Percentiles rank a stretch among this genome's conserved stretches.
Evolutionary conservation across 2,329 filamentous ascomycete genomes (phyloP).

Genomic region (Aaosphaeria arxii): DNA sequence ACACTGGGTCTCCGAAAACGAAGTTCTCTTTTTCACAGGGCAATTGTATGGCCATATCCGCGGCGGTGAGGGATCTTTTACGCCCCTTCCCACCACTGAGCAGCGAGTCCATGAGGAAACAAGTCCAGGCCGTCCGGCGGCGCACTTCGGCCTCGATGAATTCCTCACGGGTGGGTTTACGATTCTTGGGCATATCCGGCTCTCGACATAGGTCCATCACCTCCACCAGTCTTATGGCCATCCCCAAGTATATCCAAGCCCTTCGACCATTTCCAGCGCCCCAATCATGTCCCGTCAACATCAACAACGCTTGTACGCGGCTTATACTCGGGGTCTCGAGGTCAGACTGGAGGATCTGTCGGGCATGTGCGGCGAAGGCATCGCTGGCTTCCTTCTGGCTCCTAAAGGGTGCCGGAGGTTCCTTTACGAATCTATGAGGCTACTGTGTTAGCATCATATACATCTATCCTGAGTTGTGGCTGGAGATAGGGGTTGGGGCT

Average conservation of each 20-base stretch:
- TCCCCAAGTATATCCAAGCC: constrained; percentile 42
- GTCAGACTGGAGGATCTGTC: constrained; percentile 39
- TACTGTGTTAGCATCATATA: background rate
- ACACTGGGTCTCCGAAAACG: constrained; percentile 38
- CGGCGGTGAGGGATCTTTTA: constrained; percentile 31
- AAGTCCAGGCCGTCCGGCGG: constrained; percentile 40
- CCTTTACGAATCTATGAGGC: constrained; percentile 32
- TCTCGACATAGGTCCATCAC: constrained; percentile 41
- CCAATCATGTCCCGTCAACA: constrained; percentile 48
- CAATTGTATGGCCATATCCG: constrained; percentile 38
- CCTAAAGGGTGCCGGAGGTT: constrained; percentile 32
- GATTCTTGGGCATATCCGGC: constrained; percentile 26
- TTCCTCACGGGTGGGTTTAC: constrained; percentile 34
- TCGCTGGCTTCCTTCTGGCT: constrained; percentile 41
- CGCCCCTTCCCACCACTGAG: constrained; percentile 40
- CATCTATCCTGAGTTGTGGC: background rate
- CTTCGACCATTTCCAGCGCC: constrained; percentile 42
- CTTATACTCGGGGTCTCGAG: constrained; percentile 39
- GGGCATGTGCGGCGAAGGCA: constrained; percentile 39
- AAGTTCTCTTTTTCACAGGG: constrained; percentile 40
- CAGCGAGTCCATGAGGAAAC: constrained; percentile 43
- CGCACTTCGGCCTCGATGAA: constrained; percentile 42
- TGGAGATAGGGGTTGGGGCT: background rate
- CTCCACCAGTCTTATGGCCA: constrained; percentile 40
- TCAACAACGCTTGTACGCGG: constrained; percentile 39